A percentile compares a stretch with the other conserved stretches of the same genome.
phyloP scores from a whole-genome alignment of 164 flowering plant species.

The Cinnamomum chago region DNA sequence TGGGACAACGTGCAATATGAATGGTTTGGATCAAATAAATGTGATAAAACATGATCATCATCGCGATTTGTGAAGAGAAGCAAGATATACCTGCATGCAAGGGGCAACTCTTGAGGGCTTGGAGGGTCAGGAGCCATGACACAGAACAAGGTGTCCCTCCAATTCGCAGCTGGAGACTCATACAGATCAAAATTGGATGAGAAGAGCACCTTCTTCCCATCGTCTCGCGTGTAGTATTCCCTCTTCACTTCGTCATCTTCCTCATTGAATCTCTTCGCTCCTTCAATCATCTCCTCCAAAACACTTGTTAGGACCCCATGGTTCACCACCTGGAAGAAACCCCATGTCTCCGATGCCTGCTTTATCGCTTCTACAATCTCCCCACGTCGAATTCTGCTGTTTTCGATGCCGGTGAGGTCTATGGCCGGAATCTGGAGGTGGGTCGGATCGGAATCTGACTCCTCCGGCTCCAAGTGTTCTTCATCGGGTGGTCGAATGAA shows the following conservation, averaged over 20 bases:
- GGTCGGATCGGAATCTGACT: background rate
- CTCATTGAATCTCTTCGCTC: too few species aligned
- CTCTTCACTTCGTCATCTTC: too few species aligned
- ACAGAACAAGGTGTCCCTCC: constrained; percentile 37
- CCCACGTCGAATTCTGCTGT: too few species aligned
- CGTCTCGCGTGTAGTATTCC: too few species aligned
- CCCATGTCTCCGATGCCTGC: too few species aligned
- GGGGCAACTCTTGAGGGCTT: constrained; percentile 29
- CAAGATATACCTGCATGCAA: constrained; percentile 12
- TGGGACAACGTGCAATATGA: background rate
- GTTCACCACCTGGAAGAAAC: too few species aligned
- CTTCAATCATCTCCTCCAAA: too few species aligned
- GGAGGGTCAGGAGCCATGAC: constrained; percentile 20
- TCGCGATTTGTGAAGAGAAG: background rate
- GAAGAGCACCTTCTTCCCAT: constrained; percentile 9
- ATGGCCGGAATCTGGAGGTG: too few species aligned
- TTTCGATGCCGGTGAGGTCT: too few species aligned
- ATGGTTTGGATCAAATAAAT: background rate
- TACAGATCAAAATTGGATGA: constrained; percentile 34
- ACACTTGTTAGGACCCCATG: too few species aligned
- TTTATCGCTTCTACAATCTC: too few species aligned
- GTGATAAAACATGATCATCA: background rate
- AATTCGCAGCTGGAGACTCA: constrained; percentile 19
- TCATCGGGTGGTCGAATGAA: constrained; percentile 12
- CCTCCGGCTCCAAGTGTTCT: background rate